phyloP scores from a whole-genome alignment of 2,329 filamentous ascomycete genomes.

The Hypocreales sp. region DNA sequence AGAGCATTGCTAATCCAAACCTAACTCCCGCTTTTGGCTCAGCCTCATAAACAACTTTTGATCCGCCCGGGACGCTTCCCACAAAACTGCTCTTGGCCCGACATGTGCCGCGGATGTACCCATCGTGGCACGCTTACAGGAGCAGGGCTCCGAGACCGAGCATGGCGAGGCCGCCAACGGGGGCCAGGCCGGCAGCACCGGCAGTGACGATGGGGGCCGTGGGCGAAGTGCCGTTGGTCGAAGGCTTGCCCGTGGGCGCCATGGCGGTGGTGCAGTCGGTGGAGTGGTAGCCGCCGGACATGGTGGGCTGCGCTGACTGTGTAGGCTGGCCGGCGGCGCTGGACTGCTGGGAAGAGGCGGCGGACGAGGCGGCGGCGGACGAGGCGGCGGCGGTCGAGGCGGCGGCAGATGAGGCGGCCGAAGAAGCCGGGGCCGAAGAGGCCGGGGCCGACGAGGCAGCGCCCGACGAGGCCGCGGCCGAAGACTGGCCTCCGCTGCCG shows the following conservation, averaged over 20 bases:
- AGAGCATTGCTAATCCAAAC: no score
- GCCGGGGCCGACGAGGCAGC: slow-evolving; percentile 4
- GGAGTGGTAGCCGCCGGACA: slow-evolving; percentile 2
- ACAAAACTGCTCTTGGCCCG: no score
- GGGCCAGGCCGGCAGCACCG: slow-evolving; percentile 15
- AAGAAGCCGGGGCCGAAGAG: slow-evolving; percentile 1
- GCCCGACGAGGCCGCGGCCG: slow-evolving; percentile 4
- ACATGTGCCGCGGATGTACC: no score
- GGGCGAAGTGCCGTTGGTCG: slow-evolving; percentile 6
- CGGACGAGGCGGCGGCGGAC: slow-evolving; percentile 2
- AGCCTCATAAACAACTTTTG: no score
- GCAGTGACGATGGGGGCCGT: slow-evolving; percentile 8
- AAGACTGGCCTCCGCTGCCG: not conserved
- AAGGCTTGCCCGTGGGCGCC: slow-evolving; percentile 4
- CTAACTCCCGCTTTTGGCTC: no score
- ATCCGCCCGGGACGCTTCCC: no score
- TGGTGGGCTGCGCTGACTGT: no score
- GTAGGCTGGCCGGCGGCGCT: slow-evolving; percentile 5
- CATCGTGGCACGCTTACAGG: slow-evolving; percentile 14
- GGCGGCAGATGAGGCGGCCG: slow-evolving; percentile 1
- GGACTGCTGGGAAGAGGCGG: not conserved
- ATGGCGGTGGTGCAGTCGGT: slow-evolving; percentile 4
- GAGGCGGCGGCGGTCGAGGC: slow-evolving; percentile 4
- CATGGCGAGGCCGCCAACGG: slow-evolving; percentile 17
- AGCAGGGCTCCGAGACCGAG: slow-evolving; percentile 16